These are phyloP conservation scores for Ogataea ganodermae DNA, from an alignment of 805 yeast species.

Conservation along the genomic window DNA sequence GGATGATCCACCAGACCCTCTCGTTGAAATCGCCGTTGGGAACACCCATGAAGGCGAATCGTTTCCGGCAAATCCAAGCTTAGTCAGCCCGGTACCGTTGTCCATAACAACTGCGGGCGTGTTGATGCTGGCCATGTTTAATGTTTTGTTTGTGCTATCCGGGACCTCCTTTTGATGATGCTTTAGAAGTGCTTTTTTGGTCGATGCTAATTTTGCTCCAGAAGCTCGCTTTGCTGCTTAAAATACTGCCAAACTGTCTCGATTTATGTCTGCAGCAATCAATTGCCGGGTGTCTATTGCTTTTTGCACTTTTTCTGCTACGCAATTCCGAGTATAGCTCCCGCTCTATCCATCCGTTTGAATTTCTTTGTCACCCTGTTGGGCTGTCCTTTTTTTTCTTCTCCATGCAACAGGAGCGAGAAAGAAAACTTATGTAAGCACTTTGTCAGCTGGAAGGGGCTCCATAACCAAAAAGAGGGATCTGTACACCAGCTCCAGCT, in stretches of 20 bases:
- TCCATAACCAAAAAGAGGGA: conserved; percentile 1
- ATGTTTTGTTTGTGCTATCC: neutral
- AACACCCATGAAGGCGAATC: conserved; percentile 96
- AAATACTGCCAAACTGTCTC: neutral
- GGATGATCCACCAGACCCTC: conserved; percentile 44
- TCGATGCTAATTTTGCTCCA: neutral
- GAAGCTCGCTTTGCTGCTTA: neutral
- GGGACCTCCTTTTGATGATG: conserved; percentile 1
- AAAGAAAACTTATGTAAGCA: neutral
- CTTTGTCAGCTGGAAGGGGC: neutral
- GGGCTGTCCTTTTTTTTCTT: conserved; percentile 7
- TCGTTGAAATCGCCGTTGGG: conserved; percentile 94
- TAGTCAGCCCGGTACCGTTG: conserved; percentile 98
- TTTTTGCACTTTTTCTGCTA: neutral
- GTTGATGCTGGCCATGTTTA: conserved; percentile 47
- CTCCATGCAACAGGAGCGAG: conserved; percentile 4
- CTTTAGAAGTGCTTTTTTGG: neutral
- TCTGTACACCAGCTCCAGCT: no score
- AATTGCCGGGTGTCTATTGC: neutral
- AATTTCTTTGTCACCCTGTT: neutral
- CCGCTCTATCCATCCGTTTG: neutral
- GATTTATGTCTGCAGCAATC: neutral
- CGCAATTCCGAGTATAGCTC: neutral
- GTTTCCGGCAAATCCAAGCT: conserved; percentile 97
- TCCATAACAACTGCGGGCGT: conserved; percentile 93